A percentile compares a stretch with the other conserved stretches of the same genome.
phyloP scores from a whole-genome alignment of 495 filamentous ascomycete species.

The Penicillium daleae region DNA sequence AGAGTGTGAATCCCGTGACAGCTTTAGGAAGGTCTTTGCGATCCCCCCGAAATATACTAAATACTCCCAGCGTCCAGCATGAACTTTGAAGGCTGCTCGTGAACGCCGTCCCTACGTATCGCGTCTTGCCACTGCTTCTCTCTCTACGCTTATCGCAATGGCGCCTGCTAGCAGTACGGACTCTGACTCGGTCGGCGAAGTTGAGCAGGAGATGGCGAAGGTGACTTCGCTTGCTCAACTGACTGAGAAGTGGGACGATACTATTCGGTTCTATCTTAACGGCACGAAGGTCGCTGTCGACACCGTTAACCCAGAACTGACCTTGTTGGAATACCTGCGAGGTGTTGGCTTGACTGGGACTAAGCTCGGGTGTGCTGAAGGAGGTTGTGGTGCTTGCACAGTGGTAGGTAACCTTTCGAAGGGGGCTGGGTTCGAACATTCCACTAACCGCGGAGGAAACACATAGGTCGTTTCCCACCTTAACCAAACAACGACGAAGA shows the following conservation, averaged over 20 bases:
- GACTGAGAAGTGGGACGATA: constrained; percentile 67
- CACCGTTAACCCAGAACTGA: constrained; percentile 86
- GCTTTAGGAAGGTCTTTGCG: constrained; percentile 31
- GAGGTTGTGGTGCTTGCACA: constrained; percentile 95
- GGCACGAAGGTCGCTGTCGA: constrained; percentile 88
- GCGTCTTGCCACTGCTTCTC: constrained; percentile 7
- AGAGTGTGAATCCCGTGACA: constrained; percentile 7
- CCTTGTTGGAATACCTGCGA: constrained; percentile 86
- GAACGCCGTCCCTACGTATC: constrained; percentile 13
- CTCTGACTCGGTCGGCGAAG: constrained; percentile 35
- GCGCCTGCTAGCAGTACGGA: constrained; percentile 57
- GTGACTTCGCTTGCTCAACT: constrained; percentile 54
- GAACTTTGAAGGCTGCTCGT: constrained; percentile 11
- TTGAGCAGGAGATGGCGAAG: constrained; percentile 48
- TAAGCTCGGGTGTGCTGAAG: constrained; percentile 84
- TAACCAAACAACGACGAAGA: constrained; percentile 85
- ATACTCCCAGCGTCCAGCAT: constrained; percentile 2
- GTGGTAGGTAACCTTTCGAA: constrained; percentile 61
- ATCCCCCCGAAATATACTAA: constrained; percentile 14
- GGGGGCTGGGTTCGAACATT: neutral
- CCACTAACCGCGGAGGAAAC: constrained; percentile 2
- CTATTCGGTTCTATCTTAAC: constrained; percentile 88
- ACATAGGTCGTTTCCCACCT: constrained; percentile 79
- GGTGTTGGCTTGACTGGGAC: constrained; percentile 85
- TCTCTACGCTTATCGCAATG: constrained; percentile 45